Conservation (phyloP, 1,139 yeast genomes). For the Debaryomyces robertsiae region DNA sequence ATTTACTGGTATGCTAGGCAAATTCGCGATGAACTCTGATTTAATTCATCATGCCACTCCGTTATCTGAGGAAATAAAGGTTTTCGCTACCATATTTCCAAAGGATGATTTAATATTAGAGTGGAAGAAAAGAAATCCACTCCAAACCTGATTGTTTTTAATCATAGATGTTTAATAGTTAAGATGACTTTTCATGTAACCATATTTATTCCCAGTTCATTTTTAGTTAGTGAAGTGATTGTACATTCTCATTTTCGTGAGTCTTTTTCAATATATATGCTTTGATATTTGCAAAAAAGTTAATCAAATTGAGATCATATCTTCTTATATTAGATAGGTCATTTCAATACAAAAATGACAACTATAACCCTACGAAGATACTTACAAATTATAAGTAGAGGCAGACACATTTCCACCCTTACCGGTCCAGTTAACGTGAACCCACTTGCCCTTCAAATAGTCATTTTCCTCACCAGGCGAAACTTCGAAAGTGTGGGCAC, state of each 20-base stretch:
- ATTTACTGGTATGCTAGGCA: conserved; percentile 88
- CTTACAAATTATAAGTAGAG: conserved; percentile 62
- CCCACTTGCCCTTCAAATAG: conserved; percentile 72
- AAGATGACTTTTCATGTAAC: no score
- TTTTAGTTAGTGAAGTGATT: no score
- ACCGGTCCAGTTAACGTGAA: conserved; percentile 99
- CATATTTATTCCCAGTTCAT: no score
- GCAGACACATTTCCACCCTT: conserved; percentile 98
- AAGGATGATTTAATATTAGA: conserved; percentile 86
- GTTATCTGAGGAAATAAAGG: conserved; percentile 86
- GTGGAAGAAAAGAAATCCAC: conserved; percentile 67
- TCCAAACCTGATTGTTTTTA: conserved; percentile 12
- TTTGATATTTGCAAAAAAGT: no score
- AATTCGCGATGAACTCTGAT: conserved; percentile 77
- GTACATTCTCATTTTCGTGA: no score
- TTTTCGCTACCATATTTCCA: conserved; percentile 97
- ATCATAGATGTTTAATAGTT: conserved; percentile 2
- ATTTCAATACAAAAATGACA: neutral
- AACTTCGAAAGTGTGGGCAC: conserved; percentile 98
- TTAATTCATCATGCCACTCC: conserved; percentile 81
- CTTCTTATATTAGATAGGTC: neutral
- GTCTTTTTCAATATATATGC: no score
- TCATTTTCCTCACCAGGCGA: conserved; percentile 82
- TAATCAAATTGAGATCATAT: neutral
- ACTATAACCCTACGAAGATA: conserved; percentile 5